Evolutionary conservation across 2,329 filamentous ascomycete genomes (phyloP).

Genomic region (Hypoxylon sp.): DNA sequence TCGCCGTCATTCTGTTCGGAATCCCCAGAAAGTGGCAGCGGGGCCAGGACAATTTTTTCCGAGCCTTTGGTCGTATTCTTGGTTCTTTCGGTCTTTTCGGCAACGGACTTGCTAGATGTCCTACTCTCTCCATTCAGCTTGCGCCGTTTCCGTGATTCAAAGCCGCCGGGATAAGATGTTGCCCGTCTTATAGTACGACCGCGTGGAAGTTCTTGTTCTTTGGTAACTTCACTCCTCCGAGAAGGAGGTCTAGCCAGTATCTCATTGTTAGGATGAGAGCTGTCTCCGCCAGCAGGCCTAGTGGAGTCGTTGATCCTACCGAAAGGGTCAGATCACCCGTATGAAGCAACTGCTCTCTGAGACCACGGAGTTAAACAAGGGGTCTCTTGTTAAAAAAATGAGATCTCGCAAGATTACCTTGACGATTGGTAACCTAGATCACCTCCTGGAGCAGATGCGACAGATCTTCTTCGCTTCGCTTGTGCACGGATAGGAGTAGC

Average conservation of each 20-base stretch:
- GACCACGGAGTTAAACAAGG: not conserved
- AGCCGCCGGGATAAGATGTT: constrained; percentile 3
- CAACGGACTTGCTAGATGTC: not conserved
- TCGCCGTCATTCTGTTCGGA: not conserved
- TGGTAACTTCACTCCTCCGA: not conserved
- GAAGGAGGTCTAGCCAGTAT: not conserved
- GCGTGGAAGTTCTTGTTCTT: constrained; percentile 18
- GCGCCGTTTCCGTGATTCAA: not conserved
- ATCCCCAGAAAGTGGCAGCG: constrained; percentile 11
- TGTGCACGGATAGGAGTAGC: constrained; percentile 24
- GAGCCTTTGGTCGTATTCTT: constrained; percentile 8
- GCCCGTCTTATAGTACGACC: constrained; percentile 29
- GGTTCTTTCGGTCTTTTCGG: not conserved
- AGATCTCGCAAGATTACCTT: constrained; percentile 29
- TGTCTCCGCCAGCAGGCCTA: not conserved
- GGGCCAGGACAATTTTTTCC: not conserved
- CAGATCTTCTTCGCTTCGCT: constrained; percentile 34
- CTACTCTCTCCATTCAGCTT: not conserved
- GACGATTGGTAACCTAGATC: not conserved
- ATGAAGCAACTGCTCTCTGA: not conserved
- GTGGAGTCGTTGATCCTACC: constrained; percentile 1
- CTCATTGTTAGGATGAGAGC: not conserved
- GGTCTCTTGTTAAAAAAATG: no score
- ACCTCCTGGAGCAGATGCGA: constrained; percentile 33
- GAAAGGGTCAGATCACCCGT: not conserved